Conservation (phyloP, 2,329 filamentous ascomycete genomes). For the Ophiostoma pallidulum region DNA sequence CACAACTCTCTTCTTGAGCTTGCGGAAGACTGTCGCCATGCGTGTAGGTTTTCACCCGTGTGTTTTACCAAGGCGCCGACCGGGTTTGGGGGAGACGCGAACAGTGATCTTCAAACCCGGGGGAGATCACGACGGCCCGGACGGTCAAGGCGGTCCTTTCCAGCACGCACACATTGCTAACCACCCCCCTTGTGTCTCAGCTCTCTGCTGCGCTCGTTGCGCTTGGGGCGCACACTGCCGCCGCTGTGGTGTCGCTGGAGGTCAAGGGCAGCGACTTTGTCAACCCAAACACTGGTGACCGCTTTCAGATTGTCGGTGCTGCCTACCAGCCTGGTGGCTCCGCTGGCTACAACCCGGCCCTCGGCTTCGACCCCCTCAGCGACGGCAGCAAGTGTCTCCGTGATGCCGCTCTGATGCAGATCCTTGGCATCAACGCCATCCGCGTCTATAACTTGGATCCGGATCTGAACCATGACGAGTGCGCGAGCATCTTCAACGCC, state of each 20-base stretch:
- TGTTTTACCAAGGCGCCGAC: too few relatives aligned
- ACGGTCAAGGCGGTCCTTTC: too few relatives aligned
- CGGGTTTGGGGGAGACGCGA: too few relatives aligned
- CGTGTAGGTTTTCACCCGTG: too few relatives aligned
- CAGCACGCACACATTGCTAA: neutral
- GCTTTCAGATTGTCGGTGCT: conserved; percentile 57
- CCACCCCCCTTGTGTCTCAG: conserved; percentile 20
- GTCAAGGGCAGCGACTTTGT: conserved; percentile 51
- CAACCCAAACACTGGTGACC: conserved; percentile 47
- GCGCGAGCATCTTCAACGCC: conserved; percentile 58
- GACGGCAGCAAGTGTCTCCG: conserved; percentile 49
- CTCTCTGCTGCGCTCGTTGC: conserved; percentile 39
- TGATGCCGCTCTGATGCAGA: conserved; percentile 57
- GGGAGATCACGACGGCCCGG: too few relatives aligned
- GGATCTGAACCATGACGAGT: conserved; percentile 56
- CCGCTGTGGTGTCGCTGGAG: conserved; percentile 48
- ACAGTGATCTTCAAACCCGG: neutral
- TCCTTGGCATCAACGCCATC: conserved; percentile 55
- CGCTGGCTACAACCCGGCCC: conserved; percentile 47
- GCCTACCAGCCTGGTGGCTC: conserved; percentile 62
- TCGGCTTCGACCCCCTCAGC: conserved; percentile 50
- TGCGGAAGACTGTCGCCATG: conserved; percentile 5
- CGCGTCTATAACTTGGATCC: conserved; percentile 62
- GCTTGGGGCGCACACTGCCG: conserved; percentile 41
- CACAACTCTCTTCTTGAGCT: neutral